Percentiles rank a stretch among this genome's conserved stretches.
These are phyloP conservation scores for Calonectria fujianensis DNA, from an alignment of 2,329 filamentous ascomycete species.

Conservation along the genomic window DNA sequence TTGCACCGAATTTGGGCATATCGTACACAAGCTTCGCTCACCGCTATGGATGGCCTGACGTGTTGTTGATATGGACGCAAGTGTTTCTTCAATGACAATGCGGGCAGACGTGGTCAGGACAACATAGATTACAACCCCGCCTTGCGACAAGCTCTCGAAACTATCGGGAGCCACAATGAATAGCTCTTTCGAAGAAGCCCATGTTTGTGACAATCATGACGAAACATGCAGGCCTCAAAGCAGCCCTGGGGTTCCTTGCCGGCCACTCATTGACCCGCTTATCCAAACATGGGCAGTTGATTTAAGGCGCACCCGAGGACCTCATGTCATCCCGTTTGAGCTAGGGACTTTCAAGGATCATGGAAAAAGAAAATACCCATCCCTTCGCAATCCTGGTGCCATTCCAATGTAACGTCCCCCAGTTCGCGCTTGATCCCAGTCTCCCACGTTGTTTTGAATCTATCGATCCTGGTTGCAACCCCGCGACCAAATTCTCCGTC, in stretches of 20 bases:
- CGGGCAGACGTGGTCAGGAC: conserved; percentile 2
- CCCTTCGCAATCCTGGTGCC: conserved; percentile 18
- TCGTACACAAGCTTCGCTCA: neutral
- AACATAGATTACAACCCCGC: neutral
- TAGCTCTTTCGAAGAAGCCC: neutral
- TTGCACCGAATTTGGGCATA: no score
- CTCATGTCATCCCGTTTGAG: conserved; percentile 3
- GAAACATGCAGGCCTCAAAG: conserved; percentile 18
- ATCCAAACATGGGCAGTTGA: conserved; percentile 16
- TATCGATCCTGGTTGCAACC: conserved; percentile 31
- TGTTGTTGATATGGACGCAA: neutral
- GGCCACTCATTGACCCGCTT: conserved; percentile 13
- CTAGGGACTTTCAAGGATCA: conserved; percentile 25
- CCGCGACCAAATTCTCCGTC: conserved; percentile 19
- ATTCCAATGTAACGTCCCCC: conserved; percentile 37
- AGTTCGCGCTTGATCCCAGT: conserved; percentile 36
- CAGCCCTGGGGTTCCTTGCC: conserved; percentile 11
- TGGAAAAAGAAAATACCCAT: conserved; percentile 22
- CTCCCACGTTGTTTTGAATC: conserved; percentile 33
- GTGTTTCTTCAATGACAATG: neutral
- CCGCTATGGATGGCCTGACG: neutral
- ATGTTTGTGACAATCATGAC: conserved; percentile 8
- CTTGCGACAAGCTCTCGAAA: neutral
- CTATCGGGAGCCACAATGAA: neutral
- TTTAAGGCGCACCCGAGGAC: conserved; percentile 23